Percentiles rank a stretch among this genome's conserved stretches.
Conservation (phyloP, 139 green algal genomes). For the Zygnema cylindricum region DNA sequence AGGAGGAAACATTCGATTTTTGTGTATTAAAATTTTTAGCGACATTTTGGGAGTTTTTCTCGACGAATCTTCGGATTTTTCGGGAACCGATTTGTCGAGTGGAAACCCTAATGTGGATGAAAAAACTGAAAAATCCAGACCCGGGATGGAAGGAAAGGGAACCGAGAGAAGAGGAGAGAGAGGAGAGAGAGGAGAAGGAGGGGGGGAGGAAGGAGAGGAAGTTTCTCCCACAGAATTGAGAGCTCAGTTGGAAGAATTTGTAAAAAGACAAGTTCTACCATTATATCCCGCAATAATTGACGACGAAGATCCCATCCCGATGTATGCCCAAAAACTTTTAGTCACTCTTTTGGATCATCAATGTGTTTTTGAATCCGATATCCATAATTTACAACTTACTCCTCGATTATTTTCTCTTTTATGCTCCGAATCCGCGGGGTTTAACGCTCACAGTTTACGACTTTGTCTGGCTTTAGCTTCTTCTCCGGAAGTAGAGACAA, state of each 20-base stretch:
- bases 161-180: neutral
- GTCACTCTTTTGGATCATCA: constrained; percentile 62
- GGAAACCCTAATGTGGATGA: neutral
- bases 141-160: neutral
- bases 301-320: constrained; percentile 85
- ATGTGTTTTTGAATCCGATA: constrained; percentile 23
- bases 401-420: constrained; percentile 83
- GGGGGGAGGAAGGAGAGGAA: neutral
- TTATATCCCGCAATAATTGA: constrained; percentile 79
- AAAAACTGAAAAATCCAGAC: too few relatives aligned
- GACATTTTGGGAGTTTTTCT: constrained; percentile 72
- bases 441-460: constrained; percentile 91
- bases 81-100: neutral
- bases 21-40: constrained; percentile 85
- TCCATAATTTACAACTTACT: constrained; percentile 72
- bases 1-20: constrained; percentile 78
- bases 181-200: neutral
- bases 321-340: constrained; percentile 89
- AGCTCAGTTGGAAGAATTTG: neutral
- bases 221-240: neutral
- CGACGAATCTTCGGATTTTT: constrained; percentile 8
- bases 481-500: constrained; percentile 40
- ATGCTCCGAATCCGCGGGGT: constrained; percentile 85
- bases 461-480: constrained; percentile 79
- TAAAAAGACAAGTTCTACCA: constrained; percentile 69